Evolutionary conservation across 2,329 filamentous ascomycete genomes (phyloP).

Genomic region (Cytospora paraplurivora): DNA sequence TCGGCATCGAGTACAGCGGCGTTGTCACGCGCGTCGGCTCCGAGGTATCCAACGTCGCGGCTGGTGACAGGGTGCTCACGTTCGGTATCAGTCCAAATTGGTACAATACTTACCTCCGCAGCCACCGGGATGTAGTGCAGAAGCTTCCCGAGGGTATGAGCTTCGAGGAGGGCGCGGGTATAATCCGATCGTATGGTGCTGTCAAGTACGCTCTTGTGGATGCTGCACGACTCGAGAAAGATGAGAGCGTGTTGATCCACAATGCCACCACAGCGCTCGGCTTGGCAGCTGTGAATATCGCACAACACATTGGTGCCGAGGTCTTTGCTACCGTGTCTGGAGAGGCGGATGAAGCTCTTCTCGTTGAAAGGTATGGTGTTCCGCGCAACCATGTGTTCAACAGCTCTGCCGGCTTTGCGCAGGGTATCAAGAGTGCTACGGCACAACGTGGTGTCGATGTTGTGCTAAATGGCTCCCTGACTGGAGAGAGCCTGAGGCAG

Average conservation of each 20-base stretch:
- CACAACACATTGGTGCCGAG: slow-evolving; percentile 15
- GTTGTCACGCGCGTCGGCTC: slow-evolving; percentile 16
- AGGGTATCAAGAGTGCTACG: slow-evolving; percentile 35
- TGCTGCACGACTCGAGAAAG: slow-evolving; percentile 7
- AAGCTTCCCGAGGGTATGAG: slow-evolving; percentile 17
- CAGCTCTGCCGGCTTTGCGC: slow-evolving; percentile 33
- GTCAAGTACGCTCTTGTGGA: slow-evolving; percentile 13
- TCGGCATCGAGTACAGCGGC: slow-evolving; percentile 14
- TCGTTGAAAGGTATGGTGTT: not conserved
- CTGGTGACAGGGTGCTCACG: slow-evolving; percentile 17
- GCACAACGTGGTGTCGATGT: slow-evolving; percentile 35
- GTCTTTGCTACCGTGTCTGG: slow-evolving; percentile 12
- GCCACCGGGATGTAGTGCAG: not conserved
- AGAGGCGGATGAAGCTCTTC: not conserved
- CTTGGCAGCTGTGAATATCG: slow-evolving; percentile 13
- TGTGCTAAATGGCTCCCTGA: slow-evolving; percentile 15
- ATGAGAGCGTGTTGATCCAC: slow-evolving; percentile 16
- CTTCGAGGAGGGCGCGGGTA: slow-evolving; percentile 18
- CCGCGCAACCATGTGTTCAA: slow-evolving; percentile 36
- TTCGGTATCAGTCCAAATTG: slow-evolving; percentile 9
- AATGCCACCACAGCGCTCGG: slow-evolving; percentile 15
- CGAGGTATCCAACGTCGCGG: slow-evolving; percentile 21
- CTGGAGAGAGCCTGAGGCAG: slow-evolving; percentile 1
- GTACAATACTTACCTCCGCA: not conserved
- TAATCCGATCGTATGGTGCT: slow-evolving; percentile 8